Conservation (phyloP, 2,329 filamentous ascomycete species). For the Ophiostoma ips region DNA sequence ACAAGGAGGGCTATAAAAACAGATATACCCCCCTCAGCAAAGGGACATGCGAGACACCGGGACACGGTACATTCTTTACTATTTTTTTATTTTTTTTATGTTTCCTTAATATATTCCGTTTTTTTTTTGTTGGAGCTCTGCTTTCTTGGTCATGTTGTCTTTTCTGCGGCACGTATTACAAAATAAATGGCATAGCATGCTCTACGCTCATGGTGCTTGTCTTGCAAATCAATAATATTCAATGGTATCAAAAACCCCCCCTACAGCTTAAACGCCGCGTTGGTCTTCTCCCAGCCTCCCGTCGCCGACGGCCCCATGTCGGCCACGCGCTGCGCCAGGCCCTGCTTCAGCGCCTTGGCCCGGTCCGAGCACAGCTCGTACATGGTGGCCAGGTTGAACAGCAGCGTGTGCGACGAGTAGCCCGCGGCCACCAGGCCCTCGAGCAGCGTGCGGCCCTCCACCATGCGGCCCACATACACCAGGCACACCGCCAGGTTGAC, state of each 20-base stretch:
- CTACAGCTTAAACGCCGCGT: slow-evolving; percentile 63
- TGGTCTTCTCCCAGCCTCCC: slow-evolving; percentile 56
- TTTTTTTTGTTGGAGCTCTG: slow-evolving; percentile 2
- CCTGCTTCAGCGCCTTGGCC: slow-evolving; percentile 53
- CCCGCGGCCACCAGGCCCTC: slow-evolving; percentile 50
- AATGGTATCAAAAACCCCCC: too few species aligned
- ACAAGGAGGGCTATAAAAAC: not conserved
- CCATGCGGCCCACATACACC: slow-evolving; percentile 66
- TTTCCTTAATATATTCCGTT: too few species aligned
- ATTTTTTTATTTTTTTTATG: too few species aligned
- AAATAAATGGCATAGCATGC: not conserved
- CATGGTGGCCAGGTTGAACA: slow-evolving; percentile 82
- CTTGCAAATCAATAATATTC: too few species aligned
- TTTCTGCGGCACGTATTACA: not conserved
- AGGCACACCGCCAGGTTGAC: slow-evolving; percentile 78
- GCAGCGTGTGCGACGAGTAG: slow-evolving; percentile 59
- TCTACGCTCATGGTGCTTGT: too few species aligned
- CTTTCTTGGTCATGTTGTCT: not conserved
- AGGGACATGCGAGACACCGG: not conserved
- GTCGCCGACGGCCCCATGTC: slow-evolving; percentile 35
- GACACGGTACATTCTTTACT: not conserved
- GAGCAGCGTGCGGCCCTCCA: slow-evolving; percentile 54
- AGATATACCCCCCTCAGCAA: not conserved
- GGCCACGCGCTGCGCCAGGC: slow-evolving; percentile 57
- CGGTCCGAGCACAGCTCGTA: slow-evolving; percentile 84